A percentile compares a stretch with the other conserved stretches of the same genome.
phyloP scores from a whole-genome alignment of 805 yeast genomes.

The Sungouiozyma ichnusensis region DNA sequence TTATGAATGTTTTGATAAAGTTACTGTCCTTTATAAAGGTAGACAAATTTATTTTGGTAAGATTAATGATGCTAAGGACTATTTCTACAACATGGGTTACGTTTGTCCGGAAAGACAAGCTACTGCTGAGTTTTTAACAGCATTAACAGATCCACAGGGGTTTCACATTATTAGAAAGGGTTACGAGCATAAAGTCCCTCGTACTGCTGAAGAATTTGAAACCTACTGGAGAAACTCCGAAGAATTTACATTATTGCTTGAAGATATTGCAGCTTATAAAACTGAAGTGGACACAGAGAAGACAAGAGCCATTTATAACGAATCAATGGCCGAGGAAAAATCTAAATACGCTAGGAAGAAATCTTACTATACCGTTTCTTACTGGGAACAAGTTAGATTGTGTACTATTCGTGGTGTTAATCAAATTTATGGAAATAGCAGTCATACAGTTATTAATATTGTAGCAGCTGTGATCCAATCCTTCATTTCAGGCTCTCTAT shows the following conservation, averaged over 20 bases:
- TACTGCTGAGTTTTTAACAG: constrained; percentile 52
- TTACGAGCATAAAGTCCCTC: constrained; percentile 40
- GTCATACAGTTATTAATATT: constrained; percentile 31
- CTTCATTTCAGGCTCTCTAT: constrained; percentile 53
- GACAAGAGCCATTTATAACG: constrained; percentile 27
- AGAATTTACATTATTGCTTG: constrained; percentile 29
- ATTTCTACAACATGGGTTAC: constrained; percentile 49
- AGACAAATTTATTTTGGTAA: constrained; percentile 50
- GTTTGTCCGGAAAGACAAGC: constrained; percentile 47
- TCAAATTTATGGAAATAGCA: constrained; percentile 48
- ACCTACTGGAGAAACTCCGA: constrained; percentile 34
- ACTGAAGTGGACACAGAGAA: constrained; percentile 22
- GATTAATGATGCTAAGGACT: constrained; percentile 36
- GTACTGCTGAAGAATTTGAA: constrained; percentile 48
- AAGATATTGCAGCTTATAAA: constrained; percentile 35
- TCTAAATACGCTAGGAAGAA: constrained; percentile 14
- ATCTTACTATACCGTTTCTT: constrained; percentile 22
- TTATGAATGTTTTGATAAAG: constrained; percentile 45
- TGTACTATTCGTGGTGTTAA: constrained; percentile 44
- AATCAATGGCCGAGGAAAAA: constrained; percentile 24
- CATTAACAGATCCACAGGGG: constrained; percentile 50
- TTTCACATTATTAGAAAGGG: constrained; percentile 31
- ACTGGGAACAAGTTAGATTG: constrained; percentile 38
- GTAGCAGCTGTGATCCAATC: constrained; percentile 38
- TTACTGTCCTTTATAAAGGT: constrained; percentile 41